Conservation (phyloP, 2,329 filamentous ascomycete genomes). For the Geoglossum cookeanum region DNA sequence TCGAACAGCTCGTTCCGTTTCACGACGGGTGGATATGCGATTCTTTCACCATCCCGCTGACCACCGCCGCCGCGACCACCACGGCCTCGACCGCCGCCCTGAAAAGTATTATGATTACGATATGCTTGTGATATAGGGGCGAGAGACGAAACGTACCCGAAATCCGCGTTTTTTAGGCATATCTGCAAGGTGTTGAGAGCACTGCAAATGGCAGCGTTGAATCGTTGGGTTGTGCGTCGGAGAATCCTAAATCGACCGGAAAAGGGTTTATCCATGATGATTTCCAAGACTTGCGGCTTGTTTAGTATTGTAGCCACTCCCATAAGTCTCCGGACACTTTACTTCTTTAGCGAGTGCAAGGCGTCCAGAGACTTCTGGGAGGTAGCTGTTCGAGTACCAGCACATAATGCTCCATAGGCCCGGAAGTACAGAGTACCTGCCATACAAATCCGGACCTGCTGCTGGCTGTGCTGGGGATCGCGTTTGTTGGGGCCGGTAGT, state of each 20-base stretch:
- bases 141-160: not conserved
- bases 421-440: no score
- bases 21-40: constrained; percentile 39
- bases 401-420: no score
- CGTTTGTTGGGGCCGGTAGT: no score
- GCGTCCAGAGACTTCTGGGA: no score
- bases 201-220: not conserved
- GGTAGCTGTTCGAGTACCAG: no score
- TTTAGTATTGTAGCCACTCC: no score
- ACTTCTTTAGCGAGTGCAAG: no score
- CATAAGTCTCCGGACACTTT: no score
- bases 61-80: not conserved
- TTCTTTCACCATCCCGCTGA: constrained; percentile 14
- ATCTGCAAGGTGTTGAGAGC: not conserved
- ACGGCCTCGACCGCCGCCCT: not conserved
- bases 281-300: no score
- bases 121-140: not conserved
- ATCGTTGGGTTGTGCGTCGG: not conserved
- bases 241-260: not conserved
- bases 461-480: no score
- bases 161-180: not conserved
- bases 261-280: not conserved
- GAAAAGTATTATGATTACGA: not conserved
- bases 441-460: no score
- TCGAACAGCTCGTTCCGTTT: constrained; percentile 77